These are phyloP conservation scores for Botryotinia narcissicola DNA, from an alignment of 2,329 filamentous ascomycete species.

Conservation along the genomic window DNA sequence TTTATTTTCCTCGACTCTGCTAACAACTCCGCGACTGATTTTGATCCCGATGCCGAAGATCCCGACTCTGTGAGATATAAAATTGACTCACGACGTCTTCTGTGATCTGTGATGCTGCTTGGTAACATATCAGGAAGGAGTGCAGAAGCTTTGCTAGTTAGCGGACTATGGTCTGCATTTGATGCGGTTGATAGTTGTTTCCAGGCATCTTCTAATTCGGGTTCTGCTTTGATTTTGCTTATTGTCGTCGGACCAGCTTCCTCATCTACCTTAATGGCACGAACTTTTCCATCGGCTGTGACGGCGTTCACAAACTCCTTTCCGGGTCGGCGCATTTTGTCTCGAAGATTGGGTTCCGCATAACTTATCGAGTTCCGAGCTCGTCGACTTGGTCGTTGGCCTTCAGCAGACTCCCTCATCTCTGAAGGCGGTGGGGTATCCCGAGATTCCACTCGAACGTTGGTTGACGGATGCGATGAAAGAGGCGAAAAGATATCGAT, in stretches of 20 bases:
- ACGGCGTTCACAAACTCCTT: conserved; percentile 76
- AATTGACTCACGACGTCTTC: conserved; percentile 37
- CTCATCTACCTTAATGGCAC: conserved; percentile 30
- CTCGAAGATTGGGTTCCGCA: conserved; percentile 75
- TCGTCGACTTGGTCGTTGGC: conserved; percentile 63
- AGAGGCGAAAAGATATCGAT: conserved; percentile 46
- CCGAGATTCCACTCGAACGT: conserved; percentile 34
- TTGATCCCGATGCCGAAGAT: conserved; percentile 25
- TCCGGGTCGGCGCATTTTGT: conserved; percentile 80
- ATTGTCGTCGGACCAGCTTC: conserved; percentile 17
- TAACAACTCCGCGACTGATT: conserved; percentile 36
- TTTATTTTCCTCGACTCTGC: conserved; percentile 34
- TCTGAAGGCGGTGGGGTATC: conserved; percentile 61
- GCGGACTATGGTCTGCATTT: conserved; percentile 36
- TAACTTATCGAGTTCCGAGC: conserved; percentile 71
- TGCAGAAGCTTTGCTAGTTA: conserved; percentile 31
- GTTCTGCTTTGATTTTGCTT: conserved; percentile 34
- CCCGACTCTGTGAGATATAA: conserved; percentile 32
- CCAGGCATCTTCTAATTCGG: conserved; percentile 36
- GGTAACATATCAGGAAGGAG: conserved; percentile 27
- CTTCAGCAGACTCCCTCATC: conserved; percentile 54
- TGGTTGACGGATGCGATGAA: conserved; percentile 48
- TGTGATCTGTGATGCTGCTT: conserved; percentile 36
- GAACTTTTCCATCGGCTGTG: conserved; percentile 55
- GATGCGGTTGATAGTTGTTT: conserved; percentile 32